A percentile compares a stretch with the other conserved stretches of the same genome.
Conservation (phyloP, 2,329 filamentous ascomycete species). For the Microdochium paspali region DNA sequence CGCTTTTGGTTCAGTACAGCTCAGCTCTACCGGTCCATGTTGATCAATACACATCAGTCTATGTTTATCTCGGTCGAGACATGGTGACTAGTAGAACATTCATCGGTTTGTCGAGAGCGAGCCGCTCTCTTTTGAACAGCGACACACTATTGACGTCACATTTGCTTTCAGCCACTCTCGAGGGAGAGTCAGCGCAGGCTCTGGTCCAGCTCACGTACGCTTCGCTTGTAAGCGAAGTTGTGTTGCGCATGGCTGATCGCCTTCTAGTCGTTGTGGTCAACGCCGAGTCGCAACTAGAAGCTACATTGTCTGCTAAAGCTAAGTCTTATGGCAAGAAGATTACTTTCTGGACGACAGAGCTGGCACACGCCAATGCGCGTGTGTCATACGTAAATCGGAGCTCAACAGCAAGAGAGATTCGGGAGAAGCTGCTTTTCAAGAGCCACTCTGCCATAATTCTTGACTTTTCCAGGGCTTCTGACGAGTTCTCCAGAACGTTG, state of each 20-base stretch:
- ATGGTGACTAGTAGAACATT: not conserved
- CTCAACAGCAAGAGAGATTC: not conserved
- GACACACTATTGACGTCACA: not conserved
- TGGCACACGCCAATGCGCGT: not conserved
- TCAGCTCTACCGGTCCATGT: not conserved
- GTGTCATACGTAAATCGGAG: not conserved
- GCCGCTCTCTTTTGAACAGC: not conserved
- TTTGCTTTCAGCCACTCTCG: not conserved
- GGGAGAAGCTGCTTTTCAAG: not conserved
- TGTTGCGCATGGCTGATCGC: not conserved
- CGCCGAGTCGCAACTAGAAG: not conserved
- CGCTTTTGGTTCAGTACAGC: not conserved
- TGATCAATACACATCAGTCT: not conserved
- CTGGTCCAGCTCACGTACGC: not conserved
- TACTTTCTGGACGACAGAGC: not conserved
- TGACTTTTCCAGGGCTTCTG: not conserved
- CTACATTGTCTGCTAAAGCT: not conserved
- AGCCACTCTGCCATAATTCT: not conserved
- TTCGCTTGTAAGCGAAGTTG: not conserved
- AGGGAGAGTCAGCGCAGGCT: not conserved
- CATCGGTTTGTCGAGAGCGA: not conserved
- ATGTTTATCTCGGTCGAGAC: not conserved
- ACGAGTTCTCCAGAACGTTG: not conserved
- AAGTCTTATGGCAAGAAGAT: not conserved
- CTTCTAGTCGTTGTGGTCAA: not conserved